Evolutionary conservation across 495 filamentous ascomycete species (phyloP).

Genomic region (Xeromyces bisporus): DNA sequence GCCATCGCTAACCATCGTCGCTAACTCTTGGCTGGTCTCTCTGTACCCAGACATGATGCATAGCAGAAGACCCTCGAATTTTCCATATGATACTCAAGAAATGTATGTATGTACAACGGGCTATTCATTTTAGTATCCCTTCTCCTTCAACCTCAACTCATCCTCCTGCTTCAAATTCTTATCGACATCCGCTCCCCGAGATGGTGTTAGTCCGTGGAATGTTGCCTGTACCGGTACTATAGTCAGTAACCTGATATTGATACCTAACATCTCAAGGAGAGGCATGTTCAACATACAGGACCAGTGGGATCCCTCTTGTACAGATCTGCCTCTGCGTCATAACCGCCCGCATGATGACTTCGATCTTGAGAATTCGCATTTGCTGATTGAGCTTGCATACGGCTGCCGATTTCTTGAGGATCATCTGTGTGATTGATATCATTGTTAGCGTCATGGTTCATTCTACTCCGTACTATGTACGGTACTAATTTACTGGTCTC

Average conservation of each 20-base stretch:
- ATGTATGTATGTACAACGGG: conserved; percentile 1
- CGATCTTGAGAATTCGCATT: conserved; percentile 14
- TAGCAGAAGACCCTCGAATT: neutral
- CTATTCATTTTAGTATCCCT: conserved; percentile 32
- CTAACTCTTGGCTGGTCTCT: too few species aligned
- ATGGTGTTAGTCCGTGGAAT: conserved; percentile 53
- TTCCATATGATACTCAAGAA: conserved; percentile 3
- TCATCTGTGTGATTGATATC: too few species aligned
- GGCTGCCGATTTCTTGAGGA: conserved; percentile 24
- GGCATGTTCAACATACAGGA: conserved; percentile 34
- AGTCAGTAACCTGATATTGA: neutral
- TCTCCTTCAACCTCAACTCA: conserved; percentile 45
- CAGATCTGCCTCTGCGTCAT: conserved; percentile 36
- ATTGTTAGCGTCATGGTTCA: too few species aligned
- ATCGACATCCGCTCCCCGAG: conserved; percentile 54
- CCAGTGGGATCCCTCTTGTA: conserved; percentile 48
- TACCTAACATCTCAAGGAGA: neutral
- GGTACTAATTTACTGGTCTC: too few species aligned
- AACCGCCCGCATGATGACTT: conserved; percentile 15
- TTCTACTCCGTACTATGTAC: too few species aligned
- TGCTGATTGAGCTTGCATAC: conserved; percentile 23
- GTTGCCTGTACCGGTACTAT: too few species aligned
- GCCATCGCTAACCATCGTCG: too few species aligned
- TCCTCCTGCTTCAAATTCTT: conserved; percentile 53
- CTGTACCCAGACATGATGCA: too few species aligned